A percentile compares a stretch with the other conserved stretches of the same genome.
Conservation (phyloP, 2,329 filamentous ascomycete genomes). For the Microsporum audouinii region DNA sequence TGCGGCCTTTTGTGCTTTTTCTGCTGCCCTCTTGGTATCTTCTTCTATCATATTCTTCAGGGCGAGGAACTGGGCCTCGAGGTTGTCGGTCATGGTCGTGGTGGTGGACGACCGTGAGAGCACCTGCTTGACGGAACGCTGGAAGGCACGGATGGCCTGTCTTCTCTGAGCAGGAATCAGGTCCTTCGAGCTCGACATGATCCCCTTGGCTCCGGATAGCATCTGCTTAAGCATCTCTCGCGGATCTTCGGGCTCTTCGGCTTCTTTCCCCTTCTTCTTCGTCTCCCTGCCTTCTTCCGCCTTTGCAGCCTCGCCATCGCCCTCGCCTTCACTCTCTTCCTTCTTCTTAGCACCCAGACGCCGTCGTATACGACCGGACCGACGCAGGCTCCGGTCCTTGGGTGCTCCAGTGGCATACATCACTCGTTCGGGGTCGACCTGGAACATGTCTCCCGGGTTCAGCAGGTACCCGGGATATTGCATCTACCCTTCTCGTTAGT, state of each 20-base stretch:
- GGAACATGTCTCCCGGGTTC: constrained; percentile 97
- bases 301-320: constrained; percentile 14
- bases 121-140: constrained; percentile 52
- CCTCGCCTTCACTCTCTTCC: constrained; percentile 17
- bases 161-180: constrained; percentile 58
- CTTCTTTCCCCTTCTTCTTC: constrained; percentile 16
- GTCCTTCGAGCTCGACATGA: constrained; percentile 44
- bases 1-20: not conserved
- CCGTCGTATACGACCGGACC: constrained; percentile 24
- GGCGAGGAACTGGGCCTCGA: constrained; percentile 45
- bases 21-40: not conserved
- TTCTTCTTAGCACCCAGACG: constrained; percentile 6
- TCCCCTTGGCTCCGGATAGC: constrained; percentile 47
- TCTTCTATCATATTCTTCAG: constrained; percentile 30
- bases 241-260: constrained; percentile 21
- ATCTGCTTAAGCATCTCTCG: constrained; percentile 44
- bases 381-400: constrained; percentile 43
- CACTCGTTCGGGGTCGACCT: constrained; percentile 80
- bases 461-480: constrained; percentile 80
- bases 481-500: constrained; percentile 51
- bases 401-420: constrained; percentile 72
- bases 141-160: constrained; percentile 62
- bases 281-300: constrained; percentile 21
- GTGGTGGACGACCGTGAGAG: constrained; percentile 41
- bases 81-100: constrained; percentile 35